Percentiles rank a stretch among this genome's conserved stretches.
phyloP scores from a whole-genome alignment of 306 rosid genomes.

The Medicago ruthenica region DNA sequence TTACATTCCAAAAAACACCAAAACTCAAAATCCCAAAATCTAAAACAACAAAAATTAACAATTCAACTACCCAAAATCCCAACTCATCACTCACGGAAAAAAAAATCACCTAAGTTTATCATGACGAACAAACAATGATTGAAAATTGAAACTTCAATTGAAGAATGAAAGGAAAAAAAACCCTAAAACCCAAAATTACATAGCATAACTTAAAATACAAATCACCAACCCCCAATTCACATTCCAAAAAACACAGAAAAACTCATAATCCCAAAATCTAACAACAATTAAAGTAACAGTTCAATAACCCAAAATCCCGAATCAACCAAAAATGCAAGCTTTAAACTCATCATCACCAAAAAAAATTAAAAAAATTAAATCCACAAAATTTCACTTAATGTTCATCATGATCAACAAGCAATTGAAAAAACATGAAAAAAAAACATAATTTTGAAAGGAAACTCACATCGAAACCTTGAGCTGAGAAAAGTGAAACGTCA shows the following conservation, averaged over 20 bases:
- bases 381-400: not conserved
- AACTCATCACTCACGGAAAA: conserved; percentile 10
- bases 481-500: conserved; percentile 43
- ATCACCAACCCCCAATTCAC: no score
- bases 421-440: not conserved
- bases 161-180: no score
- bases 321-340: conserved; percentile 14
- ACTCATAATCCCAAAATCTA: conserved; percentile 20
- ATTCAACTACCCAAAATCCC: not conserved
- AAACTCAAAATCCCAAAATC: conserved; percentile 32
- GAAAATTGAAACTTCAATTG: no score
- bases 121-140: no score
- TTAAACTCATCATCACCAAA: conserved; percentile 29
- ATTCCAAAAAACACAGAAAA: not conserved
- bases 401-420: conserved; percentile 56
- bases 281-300: not conserved
- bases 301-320: not conserved
- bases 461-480: conserved; percentile 65
- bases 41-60: not conserved
- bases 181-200: no score
- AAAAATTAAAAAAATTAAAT: not conserved
- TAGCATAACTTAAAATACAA: no score
- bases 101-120: not conserved
- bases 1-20: not conserved
- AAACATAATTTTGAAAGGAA: conserved; percentile 19